Evolutionary conservation across 495 filamentous ascomycete species (phyloP).

Genomic region (Cercophora samala): DNA sequence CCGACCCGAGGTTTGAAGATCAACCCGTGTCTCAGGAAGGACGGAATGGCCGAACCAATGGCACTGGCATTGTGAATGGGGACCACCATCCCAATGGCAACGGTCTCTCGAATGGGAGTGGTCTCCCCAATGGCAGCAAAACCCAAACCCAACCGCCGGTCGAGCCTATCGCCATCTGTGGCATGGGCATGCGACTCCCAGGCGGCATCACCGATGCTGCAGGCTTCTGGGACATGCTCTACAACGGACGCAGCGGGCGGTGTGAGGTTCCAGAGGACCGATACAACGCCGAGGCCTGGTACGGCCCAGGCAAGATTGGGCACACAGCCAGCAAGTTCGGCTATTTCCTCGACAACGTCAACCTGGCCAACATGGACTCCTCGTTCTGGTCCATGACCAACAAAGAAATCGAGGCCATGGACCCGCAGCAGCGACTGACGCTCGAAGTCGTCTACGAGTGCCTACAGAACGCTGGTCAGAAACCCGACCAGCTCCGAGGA

Average conservation of each 20-base stretch:
- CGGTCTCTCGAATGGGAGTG: no score
- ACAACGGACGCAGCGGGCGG: slow-evolving; percentile 23
- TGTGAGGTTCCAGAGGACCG: background rate
- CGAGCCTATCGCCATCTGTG: slow-evolving; percentile 31
- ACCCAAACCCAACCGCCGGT: no score
- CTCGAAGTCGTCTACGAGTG: background rate
- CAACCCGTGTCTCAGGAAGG: no score
- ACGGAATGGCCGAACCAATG: no score
- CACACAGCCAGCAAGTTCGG: background rate
- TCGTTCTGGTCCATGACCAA: background rate
- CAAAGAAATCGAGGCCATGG: background rate
- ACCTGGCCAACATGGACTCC: background rate
- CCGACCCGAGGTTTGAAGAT: no score
- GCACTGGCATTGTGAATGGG: no score
- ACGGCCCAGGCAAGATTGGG: background rate
- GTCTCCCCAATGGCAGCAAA: no score
- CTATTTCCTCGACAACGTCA: background rate
- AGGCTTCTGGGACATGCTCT: slow-evolving; percentile 38
- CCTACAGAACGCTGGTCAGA: slow-evolving; percentile 7
- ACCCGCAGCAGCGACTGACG: background rate
- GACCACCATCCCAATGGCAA: no score
- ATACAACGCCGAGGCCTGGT: background rate
- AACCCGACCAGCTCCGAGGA: background rate
- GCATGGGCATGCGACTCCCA: slow-evolving; percentile 38
- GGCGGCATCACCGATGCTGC: slow-evolving; percentile 28